Conservation (phyloP, 2,329 filamentous ascomycete genomes). For the Colletotrichum sp. region DNA sequence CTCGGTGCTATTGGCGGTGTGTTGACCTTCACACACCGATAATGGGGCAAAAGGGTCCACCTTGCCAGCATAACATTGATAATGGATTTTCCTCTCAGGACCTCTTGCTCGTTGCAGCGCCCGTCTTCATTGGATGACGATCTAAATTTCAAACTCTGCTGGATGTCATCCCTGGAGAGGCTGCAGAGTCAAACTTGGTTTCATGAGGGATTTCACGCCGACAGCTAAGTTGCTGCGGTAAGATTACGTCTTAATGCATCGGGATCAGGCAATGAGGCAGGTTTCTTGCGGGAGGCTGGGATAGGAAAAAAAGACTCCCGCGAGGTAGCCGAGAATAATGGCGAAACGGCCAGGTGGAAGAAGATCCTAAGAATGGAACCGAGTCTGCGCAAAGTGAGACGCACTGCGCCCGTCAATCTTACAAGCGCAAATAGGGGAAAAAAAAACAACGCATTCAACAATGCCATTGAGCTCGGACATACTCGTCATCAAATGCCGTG, state of each 20-base stretch:
- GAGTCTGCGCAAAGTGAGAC: not conserved
- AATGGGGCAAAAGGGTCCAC: slow-evolving; percentile 9
- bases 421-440: not conserved
- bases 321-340: slow-evolving; percentile 19
- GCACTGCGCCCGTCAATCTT: not conserved
- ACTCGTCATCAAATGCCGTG: not conserved
- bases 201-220: slow-evolving; percentile 19
- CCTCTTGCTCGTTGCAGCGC: not conserved
- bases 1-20: slow-evolving; percentile 11
- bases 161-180: slow-evolving; percentile 13
- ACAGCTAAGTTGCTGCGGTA: not conserved
- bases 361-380: not conserved
- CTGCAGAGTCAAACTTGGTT: slow-evolving; percentile 19
- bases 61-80: slow-evolving; percentile 18
- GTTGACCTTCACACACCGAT: slow-evolving; percentile 1
- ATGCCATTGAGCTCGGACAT: not conserved
- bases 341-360: slow-evolving; percentile 1
- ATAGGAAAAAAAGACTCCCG: not conserved
- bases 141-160: slow-evolving; percentile 2
- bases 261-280: not conserved
- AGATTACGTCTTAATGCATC: slow-evolving; percentile 23
- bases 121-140: slow-evolving; percentile 15
- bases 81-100: slow-evolving; percentile 5
- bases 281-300: not conserved
- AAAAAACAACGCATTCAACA: not conserved